These are phyloP conservation scores for Tubosaeta sp. DNA, from an alignment of 768 basidiomycete genomes.

Conservation along the genomic window DNA sequence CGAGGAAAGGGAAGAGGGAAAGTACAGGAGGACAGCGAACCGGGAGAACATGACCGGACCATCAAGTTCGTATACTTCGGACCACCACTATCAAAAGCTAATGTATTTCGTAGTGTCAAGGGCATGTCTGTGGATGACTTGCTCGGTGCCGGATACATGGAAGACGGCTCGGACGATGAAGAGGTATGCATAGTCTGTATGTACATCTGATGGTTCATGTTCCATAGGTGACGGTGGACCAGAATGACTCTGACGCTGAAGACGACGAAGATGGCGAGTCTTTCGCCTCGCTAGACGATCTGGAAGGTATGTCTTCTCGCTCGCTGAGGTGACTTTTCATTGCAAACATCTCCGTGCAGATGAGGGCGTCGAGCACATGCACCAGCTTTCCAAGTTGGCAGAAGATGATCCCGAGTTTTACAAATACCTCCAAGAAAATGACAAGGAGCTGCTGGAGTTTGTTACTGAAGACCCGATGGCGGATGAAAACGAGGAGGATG, in stretches of 20 bases:
- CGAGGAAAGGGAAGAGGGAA: constrained; percentile 35
- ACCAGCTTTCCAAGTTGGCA: constrained; percentile 82
- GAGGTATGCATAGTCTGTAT: constrained; percentile 19
- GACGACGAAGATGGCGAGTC: constrained; percentile 57
- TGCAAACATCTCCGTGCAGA: constrained; percentile 37
- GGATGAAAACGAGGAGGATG: constrained; percentile 44
- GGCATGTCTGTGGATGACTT: constrained; percentile 76
- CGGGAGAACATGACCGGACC: constrained; percentile 5
- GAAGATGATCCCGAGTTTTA: constrained; percentile 99
- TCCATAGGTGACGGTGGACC: constrained; percentile 25
- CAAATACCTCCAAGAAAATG: constrained; percentile 96
- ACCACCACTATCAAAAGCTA: neutral
- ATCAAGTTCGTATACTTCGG: constrained; percentile 8
- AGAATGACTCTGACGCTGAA: constrained; percentile 31
- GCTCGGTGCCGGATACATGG: constrained; percentile 70
- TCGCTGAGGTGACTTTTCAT: neutral
- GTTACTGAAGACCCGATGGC: constrained; percentile 44
- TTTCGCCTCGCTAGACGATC: constrained; percentile 74
- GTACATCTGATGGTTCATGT: constrained; percentile 2
- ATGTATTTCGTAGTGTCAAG: constrained; percentile 15
- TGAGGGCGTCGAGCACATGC: constrained; percentile 69
- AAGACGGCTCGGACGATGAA: constrained; percentile 49
- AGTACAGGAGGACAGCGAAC: constrained; percentile 27
- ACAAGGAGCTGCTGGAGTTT: constrained; percentile 86
- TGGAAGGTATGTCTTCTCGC: constrained; percentile 48